These are phyloP conservation scores for Venturiaceae sp. DNA, from an alignment of 2,329 filamentous ascomycete genomes.

Conservation along the genomic window DNA sequence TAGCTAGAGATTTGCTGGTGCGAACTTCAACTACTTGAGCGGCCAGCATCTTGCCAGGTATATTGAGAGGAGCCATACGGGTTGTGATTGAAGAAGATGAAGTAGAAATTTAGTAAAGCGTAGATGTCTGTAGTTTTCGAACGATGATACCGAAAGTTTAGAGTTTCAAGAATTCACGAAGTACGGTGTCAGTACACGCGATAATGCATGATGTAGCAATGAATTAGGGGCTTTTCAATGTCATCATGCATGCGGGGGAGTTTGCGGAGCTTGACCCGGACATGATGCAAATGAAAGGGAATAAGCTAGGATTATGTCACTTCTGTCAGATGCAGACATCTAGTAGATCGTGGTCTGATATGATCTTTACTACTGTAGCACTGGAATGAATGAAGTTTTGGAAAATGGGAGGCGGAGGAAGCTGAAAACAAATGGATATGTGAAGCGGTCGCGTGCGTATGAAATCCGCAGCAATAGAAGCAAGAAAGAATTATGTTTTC, in stretches of 20 bases:
- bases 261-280: background rate
- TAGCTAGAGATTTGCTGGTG: background rate
- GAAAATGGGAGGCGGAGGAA: background rate
- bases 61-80: constrained; percentile 12
- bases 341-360: background rate
- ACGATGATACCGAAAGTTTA: too few species aligned
- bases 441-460: too few species aligned
- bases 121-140: too few species aligned
- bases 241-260: background rate
- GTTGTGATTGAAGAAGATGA: background rate
- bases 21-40: constrained; percentile 36
- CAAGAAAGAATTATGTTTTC: too few species aligned
- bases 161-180: too few species aligned
- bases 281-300: background rate
- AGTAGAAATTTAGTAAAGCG: too few species aligned
- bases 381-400: background rate
- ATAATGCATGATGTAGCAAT: background rate
- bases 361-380: too few species aligned
- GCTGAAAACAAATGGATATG: too few species aligned
- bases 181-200: background rate
- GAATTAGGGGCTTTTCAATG: background rate
- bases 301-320: background rate
- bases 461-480: too few species aligned
- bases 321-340: background rate
- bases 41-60: constrained; percentile 38